Base-by-base conservation (phyloP, 2,329 filamentous ascomycete genomes). In the Exophiala sp. region DNA sequence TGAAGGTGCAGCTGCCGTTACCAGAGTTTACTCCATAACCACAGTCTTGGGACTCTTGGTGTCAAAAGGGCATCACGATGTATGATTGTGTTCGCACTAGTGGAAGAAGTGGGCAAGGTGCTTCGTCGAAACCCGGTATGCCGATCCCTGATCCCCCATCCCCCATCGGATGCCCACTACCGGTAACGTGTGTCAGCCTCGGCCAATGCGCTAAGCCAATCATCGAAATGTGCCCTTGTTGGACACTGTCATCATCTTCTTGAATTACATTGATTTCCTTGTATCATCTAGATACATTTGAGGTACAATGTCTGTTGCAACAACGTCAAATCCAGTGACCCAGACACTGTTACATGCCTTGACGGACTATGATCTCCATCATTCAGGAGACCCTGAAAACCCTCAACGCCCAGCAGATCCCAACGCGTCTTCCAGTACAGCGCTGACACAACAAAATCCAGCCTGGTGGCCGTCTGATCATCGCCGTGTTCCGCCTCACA, bases 381-480 rank as follows among this genome's bases (percentile, higher is more conserved):
- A 33, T 18, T 10, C 18, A 44, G 57, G 54, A 18, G 32, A 42
- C 29, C 49, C 57, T 35, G 36, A 53, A 35, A 24, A 29, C 12
- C 38, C 53, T 9, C 12, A 35, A 36, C 21, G 35, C 12, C 44
- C 44, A 16, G 44, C 24, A 29, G 24, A 29, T 29, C 24, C 24
- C 5, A 29, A 29, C 24, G 7, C 24, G 7, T 5, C 24, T 29
- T 8, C 24, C 10, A 41, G 39, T 16, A 5, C 39, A n/a, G 16
- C 16, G 5, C n/a, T 41, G 18, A 41, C 38, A 40, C 34, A 58
- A 33, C 62, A 52, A 14, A 70, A 71, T 54, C 71, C 70, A 9
- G 49, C 65, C 32, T 57, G 71, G 54, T 82, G 78, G 79, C 74
- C 76, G 3, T 69, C 67, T 1, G 65, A 77, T 45, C 72, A 78